Percentiles rank a stretch among this genome's conserved stretches.
phyloP scores from a whole-genome alignment of 495 filamentous ascomycete species.

The Penicillium psychrofluorescens region DNA sequence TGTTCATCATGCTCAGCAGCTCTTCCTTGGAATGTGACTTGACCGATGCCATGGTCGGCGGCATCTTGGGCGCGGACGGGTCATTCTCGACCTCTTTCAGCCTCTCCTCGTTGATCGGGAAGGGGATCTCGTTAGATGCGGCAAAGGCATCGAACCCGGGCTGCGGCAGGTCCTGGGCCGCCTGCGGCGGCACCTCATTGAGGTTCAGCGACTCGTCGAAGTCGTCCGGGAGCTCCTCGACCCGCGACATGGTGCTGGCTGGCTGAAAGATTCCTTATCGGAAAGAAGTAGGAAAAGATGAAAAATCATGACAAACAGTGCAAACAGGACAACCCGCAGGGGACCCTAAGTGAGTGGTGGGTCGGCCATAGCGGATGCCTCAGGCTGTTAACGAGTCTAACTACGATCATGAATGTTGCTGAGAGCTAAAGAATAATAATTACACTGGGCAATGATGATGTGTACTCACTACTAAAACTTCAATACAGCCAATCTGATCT shows the following conservation, averaged over 20 bases:
- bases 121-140: conserved; percentile 28
- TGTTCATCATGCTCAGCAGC: conserved; percentile 66
- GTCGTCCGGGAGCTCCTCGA: conserved; percentile 47
- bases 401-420: too few species aligned
- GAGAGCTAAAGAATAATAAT: too few species aligned
- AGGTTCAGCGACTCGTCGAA: conserved; percentile 40
- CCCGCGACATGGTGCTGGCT: conserved; percentile 23
- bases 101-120: conserved; percentile 36
- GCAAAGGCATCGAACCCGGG: conserved; percentile 18
- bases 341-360: conserved; percentile 5
- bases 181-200: conserved; percentile 16
- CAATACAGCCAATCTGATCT: too few species aligned
- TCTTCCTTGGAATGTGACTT: conserved; percentile 61
- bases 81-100: conserved; percentile 27
- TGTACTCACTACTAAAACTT: too few species aligned
- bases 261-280: not conserved
- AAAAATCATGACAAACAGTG: conserved; percentile 23
- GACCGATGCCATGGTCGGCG: conserved; percentile 52
- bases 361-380: not conserved
- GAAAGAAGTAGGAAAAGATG: too few species aligned
- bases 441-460: too few species aligned
- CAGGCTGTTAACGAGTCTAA: too few species aligned
- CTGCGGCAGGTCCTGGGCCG: conserved; percentile 10
- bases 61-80: conserved; percentile 35
- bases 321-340: conserved; percentile 30